Evolutionary conservation across 1,139 yeast genomes (phyloP).

Genomic region (Yamadazyma diddensiae): DNA sequence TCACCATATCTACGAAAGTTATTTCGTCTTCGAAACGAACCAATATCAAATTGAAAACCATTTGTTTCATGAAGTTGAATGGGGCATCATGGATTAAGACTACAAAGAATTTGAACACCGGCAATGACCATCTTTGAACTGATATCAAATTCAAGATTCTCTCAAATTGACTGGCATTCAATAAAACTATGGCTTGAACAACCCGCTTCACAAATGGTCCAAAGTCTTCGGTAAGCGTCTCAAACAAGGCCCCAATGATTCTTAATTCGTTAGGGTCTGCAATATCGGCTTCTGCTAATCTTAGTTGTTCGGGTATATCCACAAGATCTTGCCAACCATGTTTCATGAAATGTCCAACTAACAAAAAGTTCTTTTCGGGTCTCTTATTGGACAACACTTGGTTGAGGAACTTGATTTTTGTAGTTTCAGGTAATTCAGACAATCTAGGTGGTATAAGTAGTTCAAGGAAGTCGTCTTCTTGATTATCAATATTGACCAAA

Average conservation of each 20-base stretch:
- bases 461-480: slow-evolving; percentile 3
- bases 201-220: slow-evolving; percentile 30
- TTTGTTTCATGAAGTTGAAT: slow-evolving; percentile 23
- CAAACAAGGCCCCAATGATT: slow-evolving; percentile 26
- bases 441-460: slow-evolving; percentile 1
- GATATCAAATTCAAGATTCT: slow-evolving; percentile 18
- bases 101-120: slow-evolving; percentile 30
- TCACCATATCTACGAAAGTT: slow-evolving; percentile 18
- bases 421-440: neutral
- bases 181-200: slow-evolving; percentile 34
- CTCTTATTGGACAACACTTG: neutral
- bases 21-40: slow-evolving; percentile 17
- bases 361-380: slow-evolving; percentile 1
- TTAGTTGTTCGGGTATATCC: slow-evolving; percentile 6
- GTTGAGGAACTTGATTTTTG: neutral
- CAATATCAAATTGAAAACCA: slow-evolving; percentile 18
- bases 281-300: slow-evolving; percentile 9
- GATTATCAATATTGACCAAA: slow-evolving; percentile 4
- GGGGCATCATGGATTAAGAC: slow-evolving; percentile 37
- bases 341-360: slow-evolving; percentile 4
- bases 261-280: slow-evolving; percentile 20
- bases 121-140: slow-evolving; percentile 28
- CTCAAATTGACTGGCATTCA: slow-evolving; percentile 26
- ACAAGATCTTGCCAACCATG: slow-evolving; percentile 4
- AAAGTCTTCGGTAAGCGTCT: slow-evolving; percentile 19